Evolutionary conservation across 768 basidiomycete genomes (phyloP).

Genomic region (Panaeolus papilionaceus): DNA sequence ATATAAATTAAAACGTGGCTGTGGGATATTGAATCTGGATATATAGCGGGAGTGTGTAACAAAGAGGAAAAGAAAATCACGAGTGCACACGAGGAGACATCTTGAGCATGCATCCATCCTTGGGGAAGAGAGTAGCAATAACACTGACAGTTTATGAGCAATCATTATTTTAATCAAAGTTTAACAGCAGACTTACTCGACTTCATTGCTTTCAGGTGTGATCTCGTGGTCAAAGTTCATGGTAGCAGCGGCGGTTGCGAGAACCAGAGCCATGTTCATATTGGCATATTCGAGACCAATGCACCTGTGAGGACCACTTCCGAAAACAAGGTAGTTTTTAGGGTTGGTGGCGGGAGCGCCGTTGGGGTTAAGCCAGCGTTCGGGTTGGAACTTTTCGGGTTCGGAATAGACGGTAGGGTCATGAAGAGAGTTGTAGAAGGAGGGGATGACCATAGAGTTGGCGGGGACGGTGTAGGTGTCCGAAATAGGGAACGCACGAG

Average conservation of each 20-base stretch:
- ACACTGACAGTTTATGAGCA: slow-evolving; percentile 55
- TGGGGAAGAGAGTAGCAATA: slow-evolving; percentile 96
- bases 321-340: slow-evolving; percentile 96
- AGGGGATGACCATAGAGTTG: slow-evolving; percentile 93
- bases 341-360: slow-evolving; percentile 82
- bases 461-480: slow-evolving; percentile 92
- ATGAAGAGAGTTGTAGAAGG: slow-evolving; percentile 91
- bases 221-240: slow-evolving; percentile 88
- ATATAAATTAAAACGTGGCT: slow-evolving; percentile 2
- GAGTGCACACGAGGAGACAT: slow-evolving; percentile 63
- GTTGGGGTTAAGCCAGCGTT: slow-evolving; percentile 91
- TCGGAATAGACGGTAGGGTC: slow-evolving; percentile 88
- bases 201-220: slow-evolving; percentile 81
- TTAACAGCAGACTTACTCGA: slow-evolving; percentile 64
- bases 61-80: slow-evolving; percentile 10
- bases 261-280: slow-evolving; percentile 87
- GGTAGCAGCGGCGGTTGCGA: slow-evolving; percentile 81
- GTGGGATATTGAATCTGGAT: background rate
- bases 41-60: background rate
- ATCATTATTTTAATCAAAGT: background rate
- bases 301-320: slow-evolving; percentile 91
- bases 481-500: slow-evolving; percentile 90
- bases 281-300: slow-evolving; percentile 93
- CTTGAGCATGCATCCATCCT: slow-evolving; percentile 86
- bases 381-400: slow-evolving; percentile 83